phyloP scores from a whole-genome alignment of 768 basidiomycete species.

The Gloeophyllum trabeum region DNA sequence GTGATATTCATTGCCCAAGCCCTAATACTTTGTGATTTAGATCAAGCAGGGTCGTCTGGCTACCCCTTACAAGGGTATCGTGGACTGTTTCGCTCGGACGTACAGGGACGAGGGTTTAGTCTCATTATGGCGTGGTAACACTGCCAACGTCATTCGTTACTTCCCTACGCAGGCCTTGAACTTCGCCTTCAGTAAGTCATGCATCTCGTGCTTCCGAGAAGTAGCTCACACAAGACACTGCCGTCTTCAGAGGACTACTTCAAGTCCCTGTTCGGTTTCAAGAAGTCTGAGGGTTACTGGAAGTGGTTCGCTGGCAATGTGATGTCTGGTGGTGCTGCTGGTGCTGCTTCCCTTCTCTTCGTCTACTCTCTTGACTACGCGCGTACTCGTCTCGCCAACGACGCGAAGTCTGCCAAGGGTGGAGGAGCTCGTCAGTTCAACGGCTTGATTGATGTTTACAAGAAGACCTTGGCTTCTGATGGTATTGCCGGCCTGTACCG shows the following conservation, averaged over 20 bases:
- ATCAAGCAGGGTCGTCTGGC: slow-evolving; percentile 99
- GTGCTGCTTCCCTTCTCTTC: slow-evolving; percentile 96
- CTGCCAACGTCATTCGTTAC: slow-evolving; percentile 99
- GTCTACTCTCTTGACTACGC: slow-evolving; percentile 99
- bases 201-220: not conserved
- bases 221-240: too few species aligned
- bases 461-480: slow-evolving; percentile 93
- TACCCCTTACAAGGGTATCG: slow-evolving; percentile 92
- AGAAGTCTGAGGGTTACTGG: slow-evolving; percentile 96
- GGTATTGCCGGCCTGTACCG: slow-evolving; percentile 99
- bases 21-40: slow-evolving; percentile 47
- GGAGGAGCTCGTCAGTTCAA: slow-evolving; percentile 97
- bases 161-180: slow-evolving; percentile 99
- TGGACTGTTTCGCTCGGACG: slow-evolving; percentile 86
- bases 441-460: slow-evolving; percentile 95
- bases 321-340: slow-evolving; percentile 97
- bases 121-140: slow-evolving; percentile 98
- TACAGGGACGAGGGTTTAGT: slow-evolving; percentile 93
- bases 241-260: slow-evolving; percentile 82
- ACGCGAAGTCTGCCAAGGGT: slow-evolving; percentile 90
- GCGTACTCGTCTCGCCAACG: slow-evolving; percentile 97
- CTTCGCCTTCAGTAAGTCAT: slow-evolving; percentile 94
- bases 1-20: slow-evolving; percentile 9
- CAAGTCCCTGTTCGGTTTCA: slow-evolving; percentile 98
- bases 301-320: slow-evolving; percentile 98